Evolutionary conservation across 225 moss, liverwort and hornwort genomes (phyloP), one percentile per base, ranked within the genome.

Genomic region (Polytrichum commune): DNA sequence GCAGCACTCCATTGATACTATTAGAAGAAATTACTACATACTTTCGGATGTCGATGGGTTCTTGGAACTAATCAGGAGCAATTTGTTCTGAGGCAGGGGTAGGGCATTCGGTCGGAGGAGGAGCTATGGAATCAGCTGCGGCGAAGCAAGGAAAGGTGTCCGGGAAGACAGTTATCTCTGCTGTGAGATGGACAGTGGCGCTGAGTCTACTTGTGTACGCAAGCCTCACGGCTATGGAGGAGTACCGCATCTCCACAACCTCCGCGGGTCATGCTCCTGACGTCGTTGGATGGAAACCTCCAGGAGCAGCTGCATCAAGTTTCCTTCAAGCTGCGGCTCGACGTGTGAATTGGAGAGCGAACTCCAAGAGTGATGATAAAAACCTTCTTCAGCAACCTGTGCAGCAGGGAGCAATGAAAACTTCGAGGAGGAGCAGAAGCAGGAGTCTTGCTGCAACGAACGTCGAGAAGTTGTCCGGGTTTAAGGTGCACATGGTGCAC

Each of bases 401-500:
- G 1, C 66, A 69, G 54, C 75, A 57, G 68, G 55, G 23, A 32
- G 65, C 38, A 79, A 54, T 4, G 46, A 46, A 46, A 46, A 13
- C 46, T 46, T 46, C 46, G 46, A 46, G 35, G 46, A 46, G 35
- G 35, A n/a, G n/a, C 57, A 67, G 74, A 5, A 56, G 71, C 18
- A 72, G 81, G 60, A 81, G 72, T 53, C 75, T 81, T 28, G 33
- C 54, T 1, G 73, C 30, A 0, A 25, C 71, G 70, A 69, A 74
- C 5, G 33, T 60, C 25, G 68, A 60, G 68, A 69, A 69, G 65
- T 62, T 30, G 70, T 77, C 60, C 28, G 78, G 80, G 32, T 81
- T 87, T 28, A 81, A 72, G 69, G 62, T 87, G 72, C 81, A 69
- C 69, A 84, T 87, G 78, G 32, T 84, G 54, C 87, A 87, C 27